These are phyloP conservation scores for Rhodamnia rubescens DNA, from an alignment of 345 rosid genomes.

Conservation along the genomic window DNA sequence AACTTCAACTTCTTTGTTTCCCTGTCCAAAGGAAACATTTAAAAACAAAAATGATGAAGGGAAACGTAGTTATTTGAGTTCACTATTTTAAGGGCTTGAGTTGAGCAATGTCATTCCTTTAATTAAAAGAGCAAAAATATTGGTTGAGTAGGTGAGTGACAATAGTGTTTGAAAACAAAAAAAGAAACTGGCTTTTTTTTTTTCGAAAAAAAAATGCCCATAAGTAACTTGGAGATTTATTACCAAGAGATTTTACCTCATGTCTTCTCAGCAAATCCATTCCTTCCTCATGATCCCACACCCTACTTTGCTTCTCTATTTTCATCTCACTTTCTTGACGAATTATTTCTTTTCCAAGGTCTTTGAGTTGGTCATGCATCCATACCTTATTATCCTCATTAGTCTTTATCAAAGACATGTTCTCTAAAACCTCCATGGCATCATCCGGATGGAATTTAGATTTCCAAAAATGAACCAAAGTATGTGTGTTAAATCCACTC, in stretches of 20 bases:
- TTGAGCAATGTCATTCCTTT: neutral
- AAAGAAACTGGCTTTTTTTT: too few relatives aligned
- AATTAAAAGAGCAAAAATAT: neutral
- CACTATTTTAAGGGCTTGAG: neutral
- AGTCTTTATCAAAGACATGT: neutral
- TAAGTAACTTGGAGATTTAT: too few relatives aligned
- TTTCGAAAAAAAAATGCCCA: too few relatives aligned
- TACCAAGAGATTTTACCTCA: neutral
- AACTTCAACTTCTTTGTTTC: neutral
- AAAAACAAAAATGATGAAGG: neutral
- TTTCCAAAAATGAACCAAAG: neutral
- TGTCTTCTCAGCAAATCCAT: neutral
- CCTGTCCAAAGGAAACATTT: neutral
- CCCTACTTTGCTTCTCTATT: neutral
- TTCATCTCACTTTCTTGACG: rapidly evolving
- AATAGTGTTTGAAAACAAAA: too few relatives aligned
- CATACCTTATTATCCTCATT: rapidly evolving
- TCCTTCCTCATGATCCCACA: neutral
- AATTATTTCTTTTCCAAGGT: neutral
- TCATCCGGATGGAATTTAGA: rapidly evolving
- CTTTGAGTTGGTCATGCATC: neutral
- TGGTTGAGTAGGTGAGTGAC: too few relatives aligned
- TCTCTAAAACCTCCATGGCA: neutral
- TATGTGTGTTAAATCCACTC: rapidly evolving
- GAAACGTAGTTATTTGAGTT: neutral